Base-by-base conservation (phyloP, 148 eudicot species). In the Rhododendron kiyosumense region DNA sequence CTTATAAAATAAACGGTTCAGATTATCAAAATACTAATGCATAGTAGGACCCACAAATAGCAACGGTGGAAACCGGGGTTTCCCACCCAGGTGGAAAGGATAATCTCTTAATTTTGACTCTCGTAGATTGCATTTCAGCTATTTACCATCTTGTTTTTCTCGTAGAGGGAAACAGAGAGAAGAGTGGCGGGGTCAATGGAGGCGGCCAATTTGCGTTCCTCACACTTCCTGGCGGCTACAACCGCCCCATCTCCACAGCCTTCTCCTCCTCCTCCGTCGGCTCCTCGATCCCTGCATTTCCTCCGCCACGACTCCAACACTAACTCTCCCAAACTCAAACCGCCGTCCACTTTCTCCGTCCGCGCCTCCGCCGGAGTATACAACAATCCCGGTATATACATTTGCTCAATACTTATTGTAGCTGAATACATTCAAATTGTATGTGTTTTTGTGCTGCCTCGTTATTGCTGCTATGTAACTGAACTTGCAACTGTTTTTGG, bases 321-420 rank as follows among this genome's bases (percentile, higher is more conserved):
- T 28, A 85, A 49, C 4, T 4, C 87, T 86, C 79, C 84, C 87
- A 90, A 78, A 26, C 49, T 84, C 86, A 89, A 92, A 82, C 87
- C 88, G n/a, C 83, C 89, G 2, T 45, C 86, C 1, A 82, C 59
- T 51, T 84, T 91, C 85, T 87, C 90, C 8, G 65, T 91, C 51
- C 94, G 94, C 75, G 92, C 96, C 38, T 90, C 95, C 85, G 61
- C 89, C 13, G 75, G 83, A 10, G 81, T 51, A 24, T 30, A 74
- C 85, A 90, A 86, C 30, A 97, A 91, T 84, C 88, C 91, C 34
- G 94, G 95, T 94, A 83, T 28, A 54, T 18, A 18, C 61, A 54
- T 54, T 17, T 54, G 6, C 22, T 54, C 24, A 54, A 54, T 4
- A 4, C 61, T 17, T 17, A 18, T 18, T 3, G 3, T 15, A 18